Evolutionary conservation across 2,329 filamentous ascomycete species (phyloP).

Genomic region (Aspergillus unguis): DNA sequence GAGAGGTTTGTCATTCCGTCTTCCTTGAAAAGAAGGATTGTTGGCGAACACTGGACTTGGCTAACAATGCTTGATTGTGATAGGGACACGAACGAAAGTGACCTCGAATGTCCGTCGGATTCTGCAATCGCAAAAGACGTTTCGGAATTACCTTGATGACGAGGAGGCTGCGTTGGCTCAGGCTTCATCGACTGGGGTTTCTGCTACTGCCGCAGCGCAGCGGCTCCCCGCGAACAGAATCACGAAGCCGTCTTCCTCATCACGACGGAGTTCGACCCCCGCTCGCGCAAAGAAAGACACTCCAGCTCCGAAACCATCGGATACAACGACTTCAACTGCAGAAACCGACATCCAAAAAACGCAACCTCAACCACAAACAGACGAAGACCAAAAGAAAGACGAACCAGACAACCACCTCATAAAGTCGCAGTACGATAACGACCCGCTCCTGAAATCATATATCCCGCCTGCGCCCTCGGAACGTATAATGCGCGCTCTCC

Average conservation of each 20-base stretch:
- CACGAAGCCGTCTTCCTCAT: conserved; percentile 19
- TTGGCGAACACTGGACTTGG: too few species aligned
- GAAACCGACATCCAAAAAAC: background rate
- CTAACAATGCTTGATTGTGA: background rate
- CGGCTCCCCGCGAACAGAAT: conserved; percentile 19
- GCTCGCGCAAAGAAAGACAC: conserved; percentile 14
- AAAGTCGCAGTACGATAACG: conserved; percentile 38
- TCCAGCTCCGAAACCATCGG: background rate
- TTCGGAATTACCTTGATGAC: conserved; percentile 51
- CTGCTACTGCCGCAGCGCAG: conserved; percentile 11
- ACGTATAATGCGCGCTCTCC: conserved; percentile 43
- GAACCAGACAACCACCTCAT: conserved; percentile 24
- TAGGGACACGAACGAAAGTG: conserved; percentile 40
- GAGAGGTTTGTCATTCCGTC: conserved; percentile 30
- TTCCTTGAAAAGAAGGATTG: too few species aligned
- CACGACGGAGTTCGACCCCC: conserved; percentile 29
- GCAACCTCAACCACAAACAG: conserved; percentile 4
- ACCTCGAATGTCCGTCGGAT: conserved; percentile 48
- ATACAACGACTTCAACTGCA: background rate
- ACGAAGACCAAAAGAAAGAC: conserved; percentile 15
- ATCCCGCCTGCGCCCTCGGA: conserved; percentile 44
- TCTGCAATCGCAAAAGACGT: conserved; percentile 48
- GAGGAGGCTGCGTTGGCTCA: conserved; percentile 45
- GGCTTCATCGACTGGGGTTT: conserved; percentile 11
- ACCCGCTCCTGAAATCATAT: conserved; percentile 43